Evolutionary conservation across 2,329 filamentous ascomycete species (phyloP).

Genomic region (Alternaria angustiovoidea): DNA sequence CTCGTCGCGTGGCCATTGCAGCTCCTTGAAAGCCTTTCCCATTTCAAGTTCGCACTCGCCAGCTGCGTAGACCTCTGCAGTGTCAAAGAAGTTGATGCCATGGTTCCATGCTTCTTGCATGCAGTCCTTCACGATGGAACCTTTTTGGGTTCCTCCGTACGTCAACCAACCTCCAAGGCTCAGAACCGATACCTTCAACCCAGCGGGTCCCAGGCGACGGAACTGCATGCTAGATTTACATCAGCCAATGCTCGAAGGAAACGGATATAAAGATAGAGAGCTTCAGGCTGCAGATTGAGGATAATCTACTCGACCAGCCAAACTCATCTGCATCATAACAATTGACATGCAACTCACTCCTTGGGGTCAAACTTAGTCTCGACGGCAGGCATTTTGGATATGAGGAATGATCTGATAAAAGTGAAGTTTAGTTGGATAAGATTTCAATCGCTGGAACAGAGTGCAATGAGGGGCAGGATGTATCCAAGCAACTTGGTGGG

Average conservation of each 20-base stretch:
- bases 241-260: not conserved
- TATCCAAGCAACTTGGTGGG: slow-evolving; percentile 14
- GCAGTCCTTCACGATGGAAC: slow-evolving; percentile 59
- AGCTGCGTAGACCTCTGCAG: slow-evolving; percentile 62
- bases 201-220: slow-evolving; percentile 47
- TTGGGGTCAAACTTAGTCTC: slow-evolving; percentile 60
- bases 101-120: slow-evolving; percentile 60
- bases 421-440: not conserved
- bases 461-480: slow-evolving; percentile 21
- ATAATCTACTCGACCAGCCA: not conserved
- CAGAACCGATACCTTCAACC: slow-evolving; percentile 61
- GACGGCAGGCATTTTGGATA: slow-evolving; percentile 46
- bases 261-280: not conserved
- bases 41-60: slow-evolving; percentile 70
- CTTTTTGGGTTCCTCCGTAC: slow-evolving; percentile 59
- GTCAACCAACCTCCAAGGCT: slow-evolving; percentile 58
- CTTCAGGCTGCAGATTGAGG: not conserved
- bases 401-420: not conserved
- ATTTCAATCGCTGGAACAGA: not conserved
- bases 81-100: slow-evolving; percentile 61
- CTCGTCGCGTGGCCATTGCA: slow-evolving; percentile 56
- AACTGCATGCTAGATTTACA: slow-evolving; percentile 39
- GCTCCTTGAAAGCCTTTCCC: slow-evolving; percentile 59
- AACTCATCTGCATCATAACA: not conserved
- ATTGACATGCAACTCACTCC: slow-evolving; percentile 24